Conservation (phyloP, 2,329 filamentous ascomycete genomes). For the Cryphonectria japonica region DNA sequence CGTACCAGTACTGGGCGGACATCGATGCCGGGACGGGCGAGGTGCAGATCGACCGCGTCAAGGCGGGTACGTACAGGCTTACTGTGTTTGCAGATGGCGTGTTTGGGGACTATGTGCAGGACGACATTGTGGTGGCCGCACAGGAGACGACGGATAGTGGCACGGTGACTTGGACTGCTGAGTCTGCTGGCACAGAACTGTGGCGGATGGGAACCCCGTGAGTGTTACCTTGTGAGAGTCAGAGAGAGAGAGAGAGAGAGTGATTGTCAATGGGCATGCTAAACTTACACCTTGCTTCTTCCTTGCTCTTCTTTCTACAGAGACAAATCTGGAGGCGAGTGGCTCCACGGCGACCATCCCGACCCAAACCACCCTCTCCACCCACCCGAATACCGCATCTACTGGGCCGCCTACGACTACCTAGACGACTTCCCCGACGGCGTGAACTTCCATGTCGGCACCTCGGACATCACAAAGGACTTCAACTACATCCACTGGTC, state of each 20-base stretch:
- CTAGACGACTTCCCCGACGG: conserved; percentile 61
- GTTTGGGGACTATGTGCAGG: conserved; percentile 63
- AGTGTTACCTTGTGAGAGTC: neutral
- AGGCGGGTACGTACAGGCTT: conserved; percentile 62
- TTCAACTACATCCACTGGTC: conserved; percentile 71
- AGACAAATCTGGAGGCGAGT: conserved; percentile 65
- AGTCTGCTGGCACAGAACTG: conserved; percentile 60
- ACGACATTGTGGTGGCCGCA: conserved; percentile 49
- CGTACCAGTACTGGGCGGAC: conserved; percentile 66
- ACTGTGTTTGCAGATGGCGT: conserved; percentile 66
- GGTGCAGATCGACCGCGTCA: conserved; percentile 57
- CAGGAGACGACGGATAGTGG: conserved; percentile 39
- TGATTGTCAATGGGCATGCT: too few species aligned
- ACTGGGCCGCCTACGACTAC: conserved; percentile 65
- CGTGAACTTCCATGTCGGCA: conserved; percentile 60
- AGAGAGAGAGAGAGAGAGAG: too few species aligned
- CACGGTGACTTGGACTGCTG: conserved; percentile 48
- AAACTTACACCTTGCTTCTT: too few species aligned
- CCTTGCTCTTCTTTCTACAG: neutral
- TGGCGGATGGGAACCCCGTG: conserved; percentile 64
- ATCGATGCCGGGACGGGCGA: conserved; percentile 48
- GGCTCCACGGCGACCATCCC: conserved; percentile 57
- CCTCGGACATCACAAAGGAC: conserved; percentile 51
- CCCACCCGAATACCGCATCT: conserved; percentile 63
- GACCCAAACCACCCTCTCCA: conserved; percentile 53